A percentile compares a stretch with the other conserved stretches of the same genome.
Conservation (phyloP, 805 yeast genomes). For the Barnettozyma salicaria region DNA sequence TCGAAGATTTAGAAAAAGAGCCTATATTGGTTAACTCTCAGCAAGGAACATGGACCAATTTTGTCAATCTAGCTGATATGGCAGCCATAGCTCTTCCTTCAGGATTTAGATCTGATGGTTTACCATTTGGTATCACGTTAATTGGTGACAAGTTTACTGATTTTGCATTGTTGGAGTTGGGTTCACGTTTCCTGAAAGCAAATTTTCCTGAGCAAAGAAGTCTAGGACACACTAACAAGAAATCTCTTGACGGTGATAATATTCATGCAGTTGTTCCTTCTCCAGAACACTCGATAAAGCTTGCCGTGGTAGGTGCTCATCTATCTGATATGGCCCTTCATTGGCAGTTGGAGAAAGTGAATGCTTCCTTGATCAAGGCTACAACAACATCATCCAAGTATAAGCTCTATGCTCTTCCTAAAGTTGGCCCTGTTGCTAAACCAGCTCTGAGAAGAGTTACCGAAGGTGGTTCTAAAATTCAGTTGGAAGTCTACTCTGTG, state of each 20-base stretch:
- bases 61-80: constrained; percentile 89
- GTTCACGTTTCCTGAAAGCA: constrained; percentile 57
- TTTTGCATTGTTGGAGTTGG: constrained; percentile 81
- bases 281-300: constrained; percentile 30
- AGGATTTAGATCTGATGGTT: constrained; percentile 81
- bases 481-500: constrained; percentile 76
- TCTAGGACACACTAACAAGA: constrained; percentile 46
- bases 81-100: constrained; percentile 89
- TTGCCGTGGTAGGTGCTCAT: constrained; percentile 98
- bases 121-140: constrained; percentile 88
- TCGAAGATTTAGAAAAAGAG: constrained; percentile 63
- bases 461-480: constrained; percentile 51
- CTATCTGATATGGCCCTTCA: constrained; percentile 81
- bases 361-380: constrained; percentile 61
- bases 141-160: constrained; percentile 80
- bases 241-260: constrained; percentile 36
- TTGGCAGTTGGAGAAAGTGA: constrained; percentile 87
- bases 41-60: constrained; percentile 98
- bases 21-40: constrained; percentile 79
- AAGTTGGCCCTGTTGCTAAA: constrained; percentile 73
- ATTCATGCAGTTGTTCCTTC: constrained; percentile 41
- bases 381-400: constrained; percentile 70
- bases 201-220: constrained; percentile 42
- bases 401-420: constrained; percentile 76
- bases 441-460: constrained; percentile 75